A percentile compares a stretch with the other conserved stretches of the same genome.
These are phyloP conservation scores for Trichoderma sp. DNA, from an alignment of 2,329 filamentous ascomycete genomes.

Conservation along the genomic window DNA sequence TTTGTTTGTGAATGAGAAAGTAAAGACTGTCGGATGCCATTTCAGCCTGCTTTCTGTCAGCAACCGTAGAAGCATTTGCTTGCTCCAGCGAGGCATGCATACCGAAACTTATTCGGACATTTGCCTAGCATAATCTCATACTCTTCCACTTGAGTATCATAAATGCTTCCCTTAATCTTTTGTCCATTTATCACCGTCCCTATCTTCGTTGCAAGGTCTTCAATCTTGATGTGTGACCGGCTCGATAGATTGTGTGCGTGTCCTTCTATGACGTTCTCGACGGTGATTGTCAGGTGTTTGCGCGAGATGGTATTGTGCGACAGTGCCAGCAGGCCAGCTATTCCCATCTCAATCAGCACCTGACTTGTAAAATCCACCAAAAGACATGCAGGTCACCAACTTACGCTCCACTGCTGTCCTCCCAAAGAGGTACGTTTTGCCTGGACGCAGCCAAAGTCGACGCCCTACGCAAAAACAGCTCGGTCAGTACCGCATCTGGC, in stretches of 20 bases:
- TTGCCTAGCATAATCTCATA: constrained; percentile 71
- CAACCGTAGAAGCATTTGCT: neutral
- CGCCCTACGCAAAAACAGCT: constrained; percentile 30
- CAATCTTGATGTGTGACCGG: constrained; percentile 68
- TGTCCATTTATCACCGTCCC: constrained; percentile 77
- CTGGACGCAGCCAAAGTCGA: constrained; percentile 79
- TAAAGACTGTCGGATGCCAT: constrained; percentile 80
- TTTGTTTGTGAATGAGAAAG: constrained; percentile 70
- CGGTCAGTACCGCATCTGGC: constrained; percentile 5
- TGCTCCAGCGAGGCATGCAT: constrained; percentile 19
- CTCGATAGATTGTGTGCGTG: constrained; percentile 63
- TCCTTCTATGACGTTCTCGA: constrained; percentile 62
- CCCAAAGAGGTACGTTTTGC: constrained; percentile 81
- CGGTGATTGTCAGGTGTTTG: constrained; percentile 77
- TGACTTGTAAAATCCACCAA: neutral
- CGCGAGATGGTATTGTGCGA: constrained; percentile 81
- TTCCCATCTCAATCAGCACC: neutral
- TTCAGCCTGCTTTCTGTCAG: constrained; percentile 54
- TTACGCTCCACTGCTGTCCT: constrained; percentile 67
- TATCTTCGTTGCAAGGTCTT: constrained; percentile 78
- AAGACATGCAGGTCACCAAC: constrained; percentile 20
- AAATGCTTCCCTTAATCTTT: constrained; percentile 61
- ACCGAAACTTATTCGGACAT: constrained; percentile 63
- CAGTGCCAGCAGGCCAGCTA: constrained; percentile 67
- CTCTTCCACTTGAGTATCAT: constrained; percentile 45